Evolutionary conservation across 2,329 filamentous ascomycete species (phyloP), one percentile per base, ranked within the genome.

Genomic region (Stagonosporopsis chrysanthemi): DNA sequence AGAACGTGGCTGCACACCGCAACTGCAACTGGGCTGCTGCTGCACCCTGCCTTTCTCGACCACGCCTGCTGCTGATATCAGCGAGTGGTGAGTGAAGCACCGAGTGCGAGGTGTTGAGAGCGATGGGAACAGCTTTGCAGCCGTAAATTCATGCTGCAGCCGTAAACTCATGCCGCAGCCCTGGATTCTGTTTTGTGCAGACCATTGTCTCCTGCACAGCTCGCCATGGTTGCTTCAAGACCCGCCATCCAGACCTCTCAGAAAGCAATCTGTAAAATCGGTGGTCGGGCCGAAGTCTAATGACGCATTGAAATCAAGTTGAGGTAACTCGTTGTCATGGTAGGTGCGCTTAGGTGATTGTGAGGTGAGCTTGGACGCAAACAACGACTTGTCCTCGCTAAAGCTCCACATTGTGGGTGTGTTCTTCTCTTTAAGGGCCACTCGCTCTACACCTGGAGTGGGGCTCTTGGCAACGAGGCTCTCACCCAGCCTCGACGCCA

Each of bases 1-100:
- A 52, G 64, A 76, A 76, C 73, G 73, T 76, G 73, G 69, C 50
- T 70, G 55, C 68, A 68, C 71, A 72, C 65, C 68, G 66, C 71
- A 62, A 58, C 48, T 57, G 43, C 47, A 39, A 39, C 40, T 43
- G 41, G 52, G 56, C 58, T 52, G 52, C 24, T 59, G 57, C 62
- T 52, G 57, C 61, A 49, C 35, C 47, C 48, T 52, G 43, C 54
- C 43, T 58, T 42, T 54, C 51, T 55, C 57, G 52, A 55, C 52
- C 59, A 44, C 46, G 40, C 57, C 60, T 59, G 55, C 58, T 61
- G 47, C 53, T 58, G 49, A 39, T 46, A 52, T 49, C 51, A 45
- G 26, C 43, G 38, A 52, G 38, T 22, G 11, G 11, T 44, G 42
- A 15, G 44, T 35, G 39, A 39, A 35, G 8, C 38, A 48, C 43